These are phyloP conservation scores for Lachancea cidri DNA, from an alignment of 805 yeast genomes.

Conservation along the genomic window DNA sequence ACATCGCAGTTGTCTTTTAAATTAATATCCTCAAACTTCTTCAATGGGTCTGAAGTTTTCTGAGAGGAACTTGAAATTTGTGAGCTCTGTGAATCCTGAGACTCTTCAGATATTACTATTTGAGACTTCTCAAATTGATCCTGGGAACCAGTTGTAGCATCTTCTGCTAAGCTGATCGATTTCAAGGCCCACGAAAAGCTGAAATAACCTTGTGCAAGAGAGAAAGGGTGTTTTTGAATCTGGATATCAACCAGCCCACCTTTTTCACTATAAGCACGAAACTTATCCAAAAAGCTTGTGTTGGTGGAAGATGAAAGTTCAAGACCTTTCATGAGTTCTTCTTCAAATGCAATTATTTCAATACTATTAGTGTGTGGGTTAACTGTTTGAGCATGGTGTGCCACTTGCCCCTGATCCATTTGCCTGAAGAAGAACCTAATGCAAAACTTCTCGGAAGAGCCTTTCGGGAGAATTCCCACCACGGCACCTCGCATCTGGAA, in stretches of 20 bases:
- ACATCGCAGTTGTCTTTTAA: neutral
- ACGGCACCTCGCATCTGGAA: neutral
- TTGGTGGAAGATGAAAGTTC: no score
- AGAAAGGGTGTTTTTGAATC: constrained; percentile 2
- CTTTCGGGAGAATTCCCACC: neutral
- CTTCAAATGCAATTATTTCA: no score
- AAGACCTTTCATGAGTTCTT: no score
- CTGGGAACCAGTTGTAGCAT: no score
- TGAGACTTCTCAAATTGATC: no score
- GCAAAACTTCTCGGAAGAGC: neutral
- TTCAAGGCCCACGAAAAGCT: constrained; percentile 5
- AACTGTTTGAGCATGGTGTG: no score
- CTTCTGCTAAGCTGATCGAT: neutral
- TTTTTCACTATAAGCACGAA: neutral
- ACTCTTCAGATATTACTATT: neutral
- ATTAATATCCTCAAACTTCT: constrained; percentile 3
- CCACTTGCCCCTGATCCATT: no score
- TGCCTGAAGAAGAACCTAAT: no score
- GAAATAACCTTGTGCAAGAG: constrained; percentile 3
- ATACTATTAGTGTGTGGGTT: neutral
- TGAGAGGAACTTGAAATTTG: no score
- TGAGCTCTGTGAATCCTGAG: neutral
- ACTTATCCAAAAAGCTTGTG: neutral
- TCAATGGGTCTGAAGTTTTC: constrained; percentile 4
- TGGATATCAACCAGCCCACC: neutral